Evolutionary conservation across 352 stramenopile genomes (phyloP), one percentile per base, ranked within the genome.

Genomic region (Phytopythium cucurbitacearum): DNA sequence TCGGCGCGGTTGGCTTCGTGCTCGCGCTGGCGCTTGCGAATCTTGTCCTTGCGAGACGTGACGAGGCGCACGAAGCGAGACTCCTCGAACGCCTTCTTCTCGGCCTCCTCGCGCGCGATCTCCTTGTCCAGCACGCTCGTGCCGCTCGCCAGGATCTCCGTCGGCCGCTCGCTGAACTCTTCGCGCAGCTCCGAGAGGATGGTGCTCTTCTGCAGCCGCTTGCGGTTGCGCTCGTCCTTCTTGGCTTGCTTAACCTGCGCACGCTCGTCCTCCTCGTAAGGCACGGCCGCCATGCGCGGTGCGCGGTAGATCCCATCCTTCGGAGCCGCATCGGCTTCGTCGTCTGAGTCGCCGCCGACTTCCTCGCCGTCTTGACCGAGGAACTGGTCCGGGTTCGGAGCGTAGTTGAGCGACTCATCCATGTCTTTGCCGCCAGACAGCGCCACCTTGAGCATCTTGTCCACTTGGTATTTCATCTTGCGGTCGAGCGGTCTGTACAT

Each of bases 381-480:
- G 33, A 94, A 59, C 35, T 88, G 67, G 41, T 89, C 82, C 8
- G 82, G 82, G 48, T 94, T 91, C 16, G 85, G 85, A 8, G 78
- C 82, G 57, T 91, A 94, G 60, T 69, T 85, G 41, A 94, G 64
- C 51, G 82, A 86, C 51, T 88, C 82, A 54, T 92, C 81, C 45
- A 91, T 48, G 36, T 80, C 74, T 54, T 88, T 78, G 57, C 76
- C 75, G 13, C 76, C 80, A 15, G 79, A 88, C 7, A 91, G 52
- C n/a, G 81, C 82, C 41, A 93, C 81, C 69, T 92, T 91, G 55
- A 92, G 80, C 77, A 94, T 85, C 60, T 94, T 94, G 67, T 94
- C 85, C n/a, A 94, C 80, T 59, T 94, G 85, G 60, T 94, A 94
- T 64, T 89, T 90, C 67, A 94, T 80, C 67, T 94, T 94, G 46